A percentile compares a stretch with the other conserved stretches of the same genome.
phyloP scores from a whole-genome alignment of 495 filamentous ascomycete genomes.

The Pyrenopolyporus hunteri region DNA sequence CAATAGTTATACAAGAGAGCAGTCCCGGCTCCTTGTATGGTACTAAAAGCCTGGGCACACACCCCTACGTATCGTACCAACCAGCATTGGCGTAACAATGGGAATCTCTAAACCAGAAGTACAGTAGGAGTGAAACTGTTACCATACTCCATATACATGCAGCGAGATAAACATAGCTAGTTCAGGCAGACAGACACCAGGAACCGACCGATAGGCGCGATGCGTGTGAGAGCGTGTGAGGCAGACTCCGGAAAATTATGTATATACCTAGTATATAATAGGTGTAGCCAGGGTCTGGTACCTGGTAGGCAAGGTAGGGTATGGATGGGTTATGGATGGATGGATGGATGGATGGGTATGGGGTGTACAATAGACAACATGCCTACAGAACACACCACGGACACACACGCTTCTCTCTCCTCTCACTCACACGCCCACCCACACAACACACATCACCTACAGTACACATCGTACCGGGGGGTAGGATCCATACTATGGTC shows the following conservation, averaged over 20 bases:
- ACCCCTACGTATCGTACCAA: conserved; percentile 29
- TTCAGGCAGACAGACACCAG: conserved; percentile 26
- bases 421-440: too few relatives aligned
- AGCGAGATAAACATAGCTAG: conserved; percentile 40
- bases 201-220: conserved; percentile 22
- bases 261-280: too few relatives aligned
- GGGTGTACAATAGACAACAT: too few relatives aligned
- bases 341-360: too few relatives aligned
- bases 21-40: conserved; percentile 5
- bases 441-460: too few relatives aligned
- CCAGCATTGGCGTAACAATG: conserved; percentile 27
- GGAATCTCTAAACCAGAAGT: conserved; percentile 13
- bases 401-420: too few relatives aligned
- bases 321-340: not conserved
- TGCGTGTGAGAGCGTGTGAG: conserved; percentile 34
- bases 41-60: conserved; percentile 20
- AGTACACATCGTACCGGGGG: conserved; percentile 8
- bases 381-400: too few relatives aligned
- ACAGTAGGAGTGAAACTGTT: conserved; percentile 31
- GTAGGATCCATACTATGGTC: not conserved
- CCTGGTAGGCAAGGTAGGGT: not conserved
- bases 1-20: conserved; percentile 35
- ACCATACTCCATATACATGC: conserved; percentile 40
- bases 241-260: conserved; percentile 38
- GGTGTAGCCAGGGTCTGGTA: too few relatives aligned